Base-by-base conservation (phyloP, 495 filamentous ascomycete species). In the Pseudotulostoma volvatum region DNA sequence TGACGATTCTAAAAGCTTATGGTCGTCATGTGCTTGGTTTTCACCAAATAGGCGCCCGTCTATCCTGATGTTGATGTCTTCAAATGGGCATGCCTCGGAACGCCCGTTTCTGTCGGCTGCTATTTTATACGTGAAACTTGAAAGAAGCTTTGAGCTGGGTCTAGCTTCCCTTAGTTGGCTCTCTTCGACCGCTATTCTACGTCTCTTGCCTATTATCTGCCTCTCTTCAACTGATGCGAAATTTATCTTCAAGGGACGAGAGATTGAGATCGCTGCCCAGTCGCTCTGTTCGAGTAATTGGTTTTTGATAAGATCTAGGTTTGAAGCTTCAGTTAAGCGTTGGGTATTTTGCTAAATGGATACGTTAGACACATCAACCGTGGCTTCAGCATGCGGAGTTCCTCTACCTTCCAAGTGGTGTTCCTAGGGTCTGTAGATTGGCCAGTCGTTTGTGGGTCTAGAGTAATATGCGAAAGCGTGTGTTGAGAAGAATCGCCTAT, bases 191-290 rank as follows among this genome's bases (percentile, higher is more conserved):
- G 23, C 23, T 5, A 28, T 28, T 11, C 23, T 28, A 28, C 11
- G 5, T 28, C 5, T 11, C 23, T 28, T 11, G 5, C 5, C 11
- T 28, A 28, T 28, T 28, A 28, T 28, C 23, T 28, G 5, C 23
- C 23, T 28, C 5, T 59, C 54, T n/a, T 53, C 50, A 4, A 33
- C 36, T 0, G 50, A 37, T 2, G 52, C 40, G 33, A 63, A 63
- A 11, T 47, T 13, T 4, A 66, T 45, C 2, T 53, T 42, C 7
- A 64, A 36, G 5, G 62, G 59, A 34, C 55, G 57, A 9, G 59
- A 40, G 1, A 44, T 48, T 7, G 52, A 50, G 9, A 63, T 40
- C 3, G 47, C 51, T 14, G 52, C 60, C 62, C 60, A 63, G 43
- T 64, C 59, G 7, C 46, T 31, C 18, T 48, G 48, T 42, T 57